Evolutionary conservation across 495 filamentous ascomycete species (phyloP), one percentile per base, ranked within the genome.

Genomic region (Pyrenula aspistea): DNA sequence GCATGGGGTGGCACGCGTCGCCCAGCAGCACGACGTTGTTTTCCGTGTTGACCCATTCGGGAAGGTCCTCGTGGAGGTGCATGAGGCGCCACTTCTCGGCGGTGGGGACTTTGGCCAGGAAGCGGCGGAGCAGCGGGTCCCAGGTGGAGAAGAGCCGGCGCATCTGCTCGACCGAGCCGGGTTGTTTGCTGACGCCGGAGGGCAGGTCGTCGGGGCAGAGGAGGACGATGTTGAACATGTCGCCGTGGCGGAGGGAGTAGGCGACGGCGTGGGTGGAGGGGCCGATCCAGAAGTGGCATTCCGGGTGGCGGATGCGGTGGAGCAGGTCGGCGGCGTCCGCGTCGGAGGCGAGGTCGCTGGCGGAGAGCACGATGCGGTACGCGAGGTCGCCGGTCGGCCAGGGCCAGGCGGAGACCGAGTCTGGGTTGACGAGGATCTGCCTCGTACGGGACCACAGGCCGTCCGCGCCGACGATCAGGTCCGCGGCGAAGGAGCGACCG

Each of bases 211-310:
- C 86, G 1, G 86, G 86, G 20, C 83, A 80, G 12, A 88, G 61
- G 1, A 89, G 65, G 0, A 88, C 85, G 56, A 89, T 77, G 59
- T 89, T 89, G 57, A 81, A 83, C 67, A 85, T 71, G 23, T 76
- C 62, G 0, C 84, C 83, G 1, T 77, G 78, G 3, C 78, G 71
- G 2, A 89, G 57, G 1, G 81, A 78, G 61, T 88, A 88, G 12
- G 76, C 80, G 1, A 87, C 84, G 2, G 73, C 82, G 65, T 87
- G 83, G 10, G 77, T 71, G 12, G 74, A 72, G 0, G 84, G 83
- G 0, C 87, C 86, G 24, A 87, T 63, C 87, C 87, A 90, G 61
- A 87, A 84, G 57, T 87, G 77, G 12, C 88, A 83, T 15, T 76
- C 75, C 0, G 83, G 77, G 20, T 80, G 4, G 15, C 31, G 31